A percentile compares a stretch with the other conserved stretches of the same genome.
phyloP scores from a whole-genome alignment of 2,329 filamentous ascomycete genomes.

The Celoporthe dispersa region DNA sequence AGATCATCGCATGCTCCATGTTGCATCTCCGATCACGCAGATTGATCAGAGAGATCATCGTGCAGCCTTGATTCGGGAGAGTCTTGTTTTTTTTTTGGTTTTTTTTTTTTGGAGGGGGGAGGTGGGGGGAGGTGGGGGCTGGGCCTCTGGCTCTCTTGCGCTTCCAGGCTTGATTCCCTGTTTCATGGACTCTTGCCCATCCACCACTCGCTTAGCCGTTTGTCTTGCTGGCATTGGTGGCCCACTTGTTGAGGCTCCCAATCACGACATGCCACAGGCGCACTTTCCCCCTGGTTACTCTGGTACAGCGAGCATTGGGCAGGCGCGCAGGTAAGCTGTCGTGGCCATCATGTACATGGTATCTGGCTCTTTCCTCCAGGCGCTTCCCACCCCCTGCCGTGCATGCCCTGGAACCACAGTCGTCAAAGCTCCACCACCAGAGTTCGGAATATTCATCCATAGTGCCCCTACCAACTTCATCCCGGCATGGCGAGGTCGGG shows the following conservation, averaged over 20 bases:
- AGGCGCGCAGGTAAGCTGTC: not conserved
- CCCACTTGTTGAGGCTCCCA: slow-evolving; percentile 29
- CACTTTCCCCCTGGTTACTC: slow-evolving; percentile 6
- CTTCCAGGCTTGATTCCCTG: slow-evolving; percentile 1
- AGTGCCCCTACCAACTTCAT: not conserved
- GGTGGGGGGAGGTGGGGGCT: not conserved
- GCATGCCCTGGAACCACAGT: slow-evolving; percentile 7
- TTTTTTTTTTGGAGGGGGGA: not conserved
- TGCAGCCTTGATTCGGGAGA: not conserved
- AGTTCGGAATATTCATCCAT: slow-evolving; percentile 19
- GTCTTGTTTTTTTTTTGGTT: not conserved
- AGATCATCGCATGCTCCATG: not conserved
- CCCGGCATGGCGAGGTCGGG: slow-evolving; percentile 12
- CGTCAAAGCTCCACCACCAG: slow-evolving; percentile 11
- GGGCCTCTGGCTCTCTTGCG: not conserved
- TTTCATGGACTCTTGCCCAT: slow-evolving; percentile 21
- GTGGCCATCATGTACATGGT: not conserved
- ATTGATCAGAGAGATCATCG: not conserved
- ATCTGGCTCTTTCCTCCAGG: not conserved
- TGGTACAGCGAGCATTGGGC: not conserved
- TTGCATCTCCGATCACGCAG: not conserved
- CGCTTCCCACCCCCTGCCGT: slow-evolving; percentile 5
- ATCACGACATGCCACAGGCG: slow-evolving; percentile 33
- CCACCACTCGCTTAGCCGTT: slow-evolving; percentile 12
- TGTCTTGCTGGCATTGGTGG: slow-evolving; percentile 15